Evolutionary conservation across 495 filamentous ascomycete species (phyloP), one percentile per base, ranked within the genome.

Genomic region (Penicillium argentinense): DNA sequence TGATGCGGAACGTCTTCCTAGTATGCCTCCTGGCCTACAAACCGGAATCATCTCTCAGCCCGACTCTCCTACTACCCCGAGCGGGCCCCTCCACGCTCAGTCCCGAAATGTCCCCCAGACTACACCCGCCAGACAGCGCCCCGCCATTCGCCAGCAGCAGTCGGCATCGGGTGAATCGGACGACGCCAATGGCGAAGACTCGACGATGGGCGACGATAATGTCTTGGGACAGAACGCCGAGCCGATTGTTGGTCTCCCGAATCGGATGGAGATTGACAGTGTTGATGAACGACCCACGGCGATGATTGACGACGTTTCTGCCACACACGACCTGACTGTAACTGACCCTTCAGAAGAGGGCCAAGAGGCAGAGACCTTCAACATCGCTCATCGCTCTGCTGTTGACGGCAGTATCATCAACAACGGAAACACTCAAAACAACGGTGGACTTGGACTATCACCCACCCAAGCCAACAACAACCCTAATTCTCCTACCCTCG

Each of bases 361-460:
- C 11, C 87, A 86, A 51, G 91, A 96, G 36, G 79, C 83, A 3
- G 89, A 91, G 49, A 91, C 90, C 0, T 96, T 98, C 67, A 95
- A 96, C 63, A 96, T 98, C 57, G 91, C 89, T n/a, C 93, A 96
- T 62, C 84, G 89, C 29, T 87, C 85, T 24, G 77, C 84, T 4
- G 80, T 95, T 19, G 92, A 96, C 66, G 89, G 89, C 14, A 96
- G 90, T 69, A 84, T 95, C 30, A 84, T 89, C 51, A 91, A 87
- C 39, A 57, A 58, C 57, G 73, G 71, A 42, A 65, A 75, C 28
- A 69, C 81, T 5, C 77, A 80, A 43, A 64, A 74, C 14, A 83
- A 80, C 26, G 77, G 83, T 21, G 69, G 81, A 33, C 78, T 95
- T 43, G 86, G 81, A 27, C 74, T 95, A 49, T 91, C 88, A 21